These are phyloP conservation scores for Domatiomyces globalis DNA, from an alignment of 2,329 filamentous ascomycete species.

Conservation along the genomic window DNA sequence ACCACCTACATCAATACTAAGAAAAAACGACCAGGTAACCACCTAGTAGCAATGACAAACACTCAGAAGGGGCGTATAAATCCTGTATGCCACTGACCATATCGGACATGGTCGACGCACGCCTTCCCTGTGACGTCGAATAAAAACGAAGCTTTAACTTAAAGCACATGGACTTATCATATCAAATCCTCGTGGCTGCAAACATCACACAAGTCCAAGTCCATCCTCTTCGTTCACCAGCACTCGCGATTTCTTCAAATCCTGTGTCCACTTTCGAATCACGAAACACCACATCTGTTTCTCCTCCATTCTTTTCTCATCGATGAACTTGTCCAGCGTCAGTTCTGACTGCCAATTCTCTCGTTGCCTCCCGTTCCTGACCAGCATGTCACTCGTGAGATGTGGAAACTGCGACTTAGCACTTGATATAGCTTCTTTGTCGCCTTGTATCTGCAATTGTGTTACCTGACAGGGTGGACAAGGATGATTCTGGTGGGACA, in stretches of 20 bases:
- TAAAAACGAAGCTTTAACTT: too few species aligned
- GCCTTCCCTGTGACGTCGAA: too few species aligned
- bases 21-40: too few species aligned
- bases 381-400: slow-evolving; percentile 16
- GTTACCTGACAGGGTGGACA: slow-evolving; percentile 18
- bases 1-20: too few species aligned
- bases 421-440: slow-evolving; percentile 9
- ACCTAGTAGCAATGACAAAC: too few species aligned
- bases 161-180: too few species aligned
- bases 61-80: too few species aligned
- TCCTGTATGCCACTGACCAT: too few species aligned
- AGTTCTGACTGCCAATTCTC: slow-evolving; percentile 15
- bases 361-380: slow-evolving; percentile 12
- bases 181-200: too few species aligned
- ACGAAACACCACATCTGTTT: slow-evolving; percentile 16
- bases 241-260: slow-evolving; percentile 15
- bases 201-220: slow-evolving; percentile 8
- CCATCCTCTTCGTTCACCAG: slow-evolving; percentile 17
- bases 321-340: slow-evolving; percentile 13
- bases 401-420: slow-evolving; percentile 13
- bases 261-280: slow-evolving; percentile 17
- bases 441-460: slow-evolving; percentile 7
- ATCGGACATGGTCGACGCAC: too few species aligned
- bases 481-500: slow-evolving; percentile 17
- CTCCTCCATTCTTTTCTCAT: slow-evolving; percentile 17